A percentile compares a stretch with the other conserved stretches of the same genome.
phyloP scores from a whole-genome alignment of 2,329 filamentous ascomycete species.

The Capronia coronata region DNA sequence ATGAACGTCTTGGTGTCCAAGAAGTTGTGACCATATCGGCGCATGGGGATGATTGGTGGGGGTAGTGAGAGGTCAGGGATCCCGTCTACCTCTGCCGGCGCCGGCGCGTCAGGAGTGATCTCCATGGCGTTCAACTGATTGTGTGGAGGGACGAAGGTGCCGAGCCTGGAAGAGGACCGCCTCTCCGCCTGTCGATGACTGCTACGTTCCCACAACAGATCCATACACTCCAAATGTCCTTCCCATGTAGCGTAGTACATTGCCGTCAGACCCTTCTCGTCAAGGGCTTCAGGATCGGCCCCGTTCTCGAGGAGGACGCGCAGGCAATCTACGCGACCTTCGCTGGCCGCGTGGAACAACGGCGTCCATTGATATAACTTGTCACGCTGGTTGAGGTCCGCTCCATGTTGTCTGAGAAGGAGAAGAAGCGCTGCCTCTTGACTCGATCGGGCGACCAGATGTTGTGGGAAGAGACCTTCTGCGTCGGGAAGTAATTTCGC shows the following conservation, averaged over 20 bases:
- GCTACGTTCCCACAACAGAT: slow-evolving; percentile 54
- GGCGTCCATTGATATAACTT: slow-evolving; percentile 98
- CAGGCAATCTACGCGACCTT: slow-evolving; percentile 86
- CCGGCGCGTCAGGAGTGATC: slow-evolving; percentile 20
- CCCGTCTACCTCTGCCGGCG: slow-evolving; percentile 54
- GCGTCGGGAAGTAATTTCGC: slow-evolving; percentile 86
- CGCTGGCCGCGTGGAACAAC: slow-evolving; percentile 89
- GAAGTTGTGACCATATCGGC: slow-evolving; percentile 96
- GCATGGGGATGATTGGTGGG: slow-evolving; percentile 88
- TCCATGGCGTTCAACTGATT: slow-evolving; percentile 23
- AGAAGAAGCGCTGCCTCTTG: slow-evolving; percentile 72
- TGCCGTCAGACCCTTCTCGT: slow-evolving; percentile 87
- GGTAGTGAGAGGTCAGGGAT: slow-evolving; percentile 89
- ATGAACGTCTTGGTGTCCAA: slow-evolving; percentile 95
- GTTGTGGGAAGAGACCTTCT: slow-evolving; percentile 93
- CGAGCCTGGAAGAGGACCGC: slow-evolving; percentile 13
- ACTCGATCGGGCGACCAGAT: slow-evolving; percentile 85
- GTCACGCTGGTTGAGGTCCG: slow-evolving; percentile 84
- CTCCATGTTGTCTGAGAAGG: slow-evolving; percentile 75
- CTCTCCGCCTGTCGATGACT: slow-evolving; percentile 24
- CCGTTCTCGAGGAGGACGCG: slow-evolving; percentile 72
- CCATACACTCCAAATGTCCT: slow-evolving; percentile 91
- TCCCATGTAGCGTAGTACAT: slow-evolving; percentile 99
- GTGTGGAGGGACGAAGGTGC: slow-evolving; percentile 16
- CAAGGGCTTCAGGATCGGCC: slow-evolving; percentile 69